Evolutionary conservation across 2,329 filamentous ascomycete genomes (phyloP).

Genomic region (Furcasterigmium furcatum): DNA sequence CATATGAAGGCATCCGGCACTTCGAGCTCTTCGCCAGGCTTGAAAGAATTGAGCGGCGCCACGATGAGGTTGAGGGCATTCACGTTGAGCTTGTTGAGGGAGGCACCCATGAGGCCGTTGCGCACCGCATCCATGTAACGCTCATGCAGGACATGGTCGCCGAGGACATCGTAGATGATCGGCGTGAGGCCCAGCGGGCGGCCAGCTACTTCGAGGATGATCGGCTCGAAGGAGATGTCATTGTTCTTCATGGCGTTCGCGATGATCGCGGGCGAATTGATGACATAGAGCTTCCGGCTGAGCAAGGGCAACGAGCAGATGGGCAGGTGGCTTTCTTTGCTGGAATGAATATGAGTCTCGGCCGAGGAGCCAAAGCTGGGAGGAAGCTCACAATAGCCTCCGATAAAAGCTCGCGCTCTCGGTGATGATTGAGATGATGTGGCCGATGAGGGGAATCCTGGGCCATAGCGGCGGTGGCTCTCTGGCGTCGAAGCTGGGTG

Average conservation of each 20-base stretch:
- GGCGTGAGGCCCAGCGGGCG: conserved; percentile 32
- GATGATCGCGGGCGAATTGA: conserved; percentile 35
- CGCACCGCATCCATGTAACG: conserved; percentile 31
- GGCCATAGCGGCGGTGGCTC: conserved; percentile 40
- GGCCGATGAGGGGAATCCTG: conserved; percentile 39
- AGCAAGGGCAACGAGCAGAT: conserved; percentile 44
- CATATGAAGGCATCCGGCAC: conserved; percentile 31
- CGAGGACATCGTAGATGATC: conserved; percentile 13
- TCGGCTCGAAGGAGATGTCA: conserved; percentile 38
- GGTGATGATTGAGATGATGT: conserved; percentile 38
- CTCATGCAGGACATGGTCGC: conserved; percentile 25
- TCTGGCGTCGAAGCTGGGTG: conserved; percentile 19
- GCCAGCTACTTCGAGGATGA: conserved; percentile 31
- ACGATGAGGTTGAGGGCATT: conserved; percentile 30
- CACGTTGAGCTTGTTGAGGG: conserved; percentile 28
- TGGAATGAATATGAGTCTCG: conserved; percentile 2
- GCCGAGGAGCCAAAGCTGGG: no score
- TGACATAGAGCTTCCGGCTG: conserved; percentile 38
- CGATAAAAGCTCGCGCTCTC: conserved; percentile 30
- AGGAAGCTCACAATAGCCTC: conserved; percentile 29
- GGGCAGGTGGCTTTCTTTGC: conserved; percentile 19
- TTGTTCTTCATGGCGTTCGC: conserved; percentile 36
- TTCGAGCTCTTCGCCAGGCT: conserved; percentile 10
- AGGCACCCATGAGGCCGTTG: conserved; percentile 23
- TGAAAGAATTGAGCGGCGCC: conserved; percentile 18